Percentiles rank a stretch among this genome's conserved stretches.
Conservation (phyloP, 108 stramenopile genomes). For the Discostella stelligeroides region DNA sequence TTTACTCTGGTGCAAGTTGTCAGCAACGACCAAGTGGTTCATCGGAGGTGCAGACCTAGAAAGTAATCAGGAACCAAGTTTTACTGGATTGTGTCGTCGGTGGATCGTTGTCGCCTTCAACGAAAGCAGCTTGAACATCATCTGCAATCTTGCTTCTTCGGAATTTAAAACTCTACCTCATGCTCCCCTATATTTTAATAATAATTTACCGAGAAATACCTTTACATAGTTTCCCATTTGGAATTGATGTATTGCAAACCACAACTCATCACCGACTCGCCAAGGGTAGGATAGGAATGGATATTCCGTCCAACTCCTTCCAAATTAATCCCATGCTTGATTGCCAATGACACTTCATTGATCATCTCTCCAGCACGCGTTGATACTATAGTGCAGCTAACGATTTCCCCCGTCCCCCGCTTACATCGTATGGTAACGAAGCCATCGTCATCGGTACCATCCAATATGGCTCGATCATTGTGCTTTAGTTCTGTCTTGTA, state of each 20-base stretch:
- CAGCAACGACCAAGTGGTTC: too few species aligned
- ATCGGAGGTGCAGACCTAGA: too few species aligned
- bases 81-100: too few species aligned
- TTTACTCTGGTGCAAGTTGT: too few species aligned
- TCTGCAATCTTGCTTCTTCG: too few species aligned
- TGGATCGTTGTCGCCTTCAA: too few species aligned
- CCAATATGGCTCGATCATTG: slow-evolving; percentile 94
- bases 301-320: slow-evolving; percentile 87
- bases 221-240: slow-evolving; percentile 45
- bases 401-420: slow-evolving; percentile 87
- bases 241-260: slow-evolving; percentile 84
- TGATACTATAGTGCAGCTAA: slow-evolving; percentile 94
- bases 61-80: too few species aligned
- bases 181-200: too few species aligned
- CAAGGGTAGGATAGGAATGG: slow-evolving; percentile 94
- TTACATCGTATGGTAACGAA: slow-evolving; percentile 87
- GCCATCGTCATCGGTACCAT: slow-evolving; percentile 75
- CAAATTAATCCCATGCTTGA: slow-evolving; percentile 87
- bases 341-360: slow-evolving; percentile 92
- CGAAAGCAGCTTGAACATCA: too few species aligned
- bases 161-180: too few species aligned
- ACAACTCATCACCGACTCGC: slow-evolving; percentile 84
- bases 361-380: slow-evolving; percentile 95
- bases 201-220: not conserved
- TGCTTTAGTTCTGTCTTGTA: slow-evolving; percentile 78